Conservation (phyloP, 1,284 basidiomycete genomes). For the Singerocomus inundabilis region DNA sequence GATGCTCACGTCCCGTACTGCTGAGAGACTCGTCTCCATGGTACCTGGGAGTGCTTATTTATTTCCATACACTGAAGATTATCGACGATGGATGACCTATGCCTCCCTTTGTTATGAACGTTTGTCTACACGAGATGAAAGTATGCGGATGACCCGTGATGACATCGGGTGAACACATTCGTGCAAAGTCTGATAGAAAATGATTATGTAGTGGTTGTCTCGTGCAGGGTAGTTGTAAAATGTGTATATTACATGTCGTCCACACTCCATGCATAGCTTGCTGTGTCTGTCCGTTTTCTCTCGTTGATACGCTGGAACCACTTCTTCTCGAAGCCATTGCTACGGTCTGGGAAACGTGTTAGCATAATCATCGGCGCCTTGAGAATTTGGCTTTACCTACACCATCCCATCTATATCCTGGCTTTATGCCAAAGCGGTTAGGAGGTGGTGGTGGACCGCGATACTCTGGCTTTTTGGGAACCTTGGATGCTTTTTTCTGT, state of each 20-base stretch:
- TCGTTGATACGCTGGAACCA: conserved; percentile 82
- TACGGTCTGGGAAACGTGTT: conserved; percentile 59
- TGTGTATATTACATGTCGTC: conserved; percentile 81
- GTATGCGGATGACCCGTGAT: neutral
- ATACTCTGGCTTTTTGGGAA: conserved; percentile 82
- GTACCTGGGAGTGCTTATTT: conserved; percentile 22
- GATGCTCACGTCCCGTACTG: conserved; percentile 5
- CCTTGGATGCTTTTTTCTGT: conserved; percentile 73
- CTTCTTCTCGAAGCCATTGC: conserved; percentile 95
- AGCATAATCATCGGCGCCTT: conserved; percentile 8
- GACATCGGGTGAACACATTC: neutral
- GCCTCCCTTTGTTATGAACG: neutral
- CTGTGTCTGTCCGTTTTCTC: conserved; percentile 61
- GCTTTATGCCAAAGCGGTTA: conserved; percentile 93
- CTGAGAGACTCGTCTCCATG: conserved; percentile 6
- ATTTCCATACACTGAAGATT: conserved; percentile 14
- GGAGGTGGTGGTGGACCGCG: conserved; percentile 85
- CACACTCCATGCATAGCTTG: conserved; percentile 81
- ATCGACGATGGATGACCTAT: conserved; percentile 10
- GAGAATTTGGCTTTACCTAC: conserved; percentile 62
- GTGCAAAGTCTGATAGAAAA: neutral
- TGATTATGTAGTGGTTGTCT: neutral
- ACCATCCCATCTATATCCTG: conserved; percentile 97
- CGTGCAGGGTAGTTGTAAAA: conserved; percentile 2
- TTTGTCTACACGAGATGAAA: conserved; percentile 1